Percentiles rank a stretch among this genome's conserved stretches.
Evolutionary conservation across 768 basidiomycete genomes (phyloP).

Genomic region (Dacryopinax spathularia): DNA sequence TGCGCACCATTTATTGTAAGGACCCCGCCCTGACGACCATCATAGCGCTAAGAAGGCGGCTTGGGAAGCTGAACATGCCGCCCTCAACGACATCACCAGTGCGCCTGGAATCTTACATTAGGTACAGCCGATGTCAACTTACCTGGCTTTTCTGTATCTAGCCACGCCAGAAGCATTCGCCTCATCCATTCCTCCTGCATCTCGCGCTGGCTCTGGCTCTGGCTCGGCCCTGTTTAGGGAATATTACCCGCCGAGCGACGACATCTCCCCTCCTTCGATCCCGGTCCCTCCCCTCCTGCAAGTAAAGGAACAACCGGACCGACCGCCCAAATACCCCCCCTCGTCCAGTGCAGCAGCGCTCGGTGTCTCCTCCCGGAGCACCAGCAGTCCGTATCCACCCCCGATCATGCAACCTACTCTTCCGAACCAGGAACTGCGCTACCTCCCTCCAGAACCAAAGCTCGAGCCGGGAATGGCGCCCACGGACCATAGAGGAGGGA

Average conservation of each 20-base stretch:
- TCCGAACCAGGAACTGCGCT: background rate
- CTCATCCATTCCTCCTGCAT: background rate
- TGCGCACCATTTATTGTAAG: background rate
- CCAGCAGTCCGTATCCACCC: background rate
- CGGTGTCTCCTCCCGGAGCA: too few relatives aligned
- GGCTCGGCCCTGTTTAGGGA: background rate
- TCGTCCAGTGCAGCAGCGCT: too few relatives aligned
- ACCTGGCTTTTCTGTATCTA: background rate
- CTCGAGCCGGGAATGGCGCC: background rate
- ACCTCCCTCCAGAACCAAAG: background rate
- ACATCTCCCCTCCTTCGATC: background rate
- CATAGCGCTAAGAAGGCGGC: constrained; percentile 3
- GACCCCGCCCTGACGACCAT: background rate
- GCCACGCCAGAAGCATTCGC: background rate
- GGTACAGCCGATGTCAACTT: too few relatives aligned
- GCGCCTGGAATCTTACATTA: too few relatives aligned
- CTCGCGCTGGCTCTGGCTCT: background rate
- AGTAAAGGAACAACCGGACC: background rate
- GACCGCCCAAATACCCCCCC: background rate
- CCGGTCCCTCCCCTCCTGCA: background rate
- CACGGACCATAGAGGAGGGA: background rate
- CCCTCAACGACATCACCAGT: background rate
- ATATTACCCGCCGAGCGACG: constrained; percentile 1
- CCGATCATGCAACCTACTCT: background rate
- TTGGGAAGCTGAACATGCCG: background rate